A percentile compares a stretch with the other conserved stretches of the same genome.
Evolutionary conservation across 129 eudicot genomes (phyloP).

Genomic region (Scalesia atractyloides): DNA sequence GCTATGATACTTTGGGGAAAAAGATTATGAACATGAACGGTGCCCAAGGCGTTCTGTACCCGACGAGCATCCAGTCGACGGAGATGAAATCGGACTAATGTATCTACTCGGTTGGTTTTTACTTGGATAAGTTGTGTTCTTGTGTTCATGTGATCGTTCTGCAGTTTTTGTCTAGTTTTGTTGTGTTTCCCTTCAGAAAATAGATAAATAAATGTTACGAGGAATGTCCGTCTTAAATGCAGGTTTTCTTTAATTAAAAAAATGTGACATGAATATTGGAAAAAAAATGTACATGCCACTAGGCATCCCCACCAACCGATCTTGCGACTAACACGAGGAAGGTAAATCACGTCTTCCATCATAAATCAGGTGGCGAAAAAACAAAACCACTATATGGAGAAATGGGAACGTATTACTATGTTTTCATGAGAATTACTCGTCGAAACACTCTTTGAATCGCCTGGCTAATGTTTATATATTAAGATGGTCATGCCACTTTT

Average conservation of each 20-base stretch:
- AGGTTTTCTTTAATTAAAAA: neutral
- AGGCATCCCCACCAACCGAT: too few species aligned
- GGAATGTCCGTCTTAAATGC: neutral
- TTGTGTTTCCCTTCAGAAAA: neutral
- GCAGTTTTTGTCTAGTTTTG: neutral
- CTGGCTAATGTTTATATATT: too few species aligned
- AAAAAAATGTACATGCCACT: too few species aligned
- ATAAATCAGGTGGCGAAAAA: too few species aligned
- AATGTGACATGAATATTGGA: neutral
- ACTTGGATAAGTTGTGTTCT: neutral
- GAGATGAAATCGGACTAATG: slow-evolving; percentile 34
- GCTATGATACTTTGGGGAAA: slow-evolving; percentile 34
- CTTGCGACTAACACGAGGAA: too few species aligned
- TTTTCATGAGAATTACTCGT: too few species aligned
- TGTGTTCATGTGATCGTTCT: neutral
- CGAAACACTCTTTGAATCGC: too few species aligned
- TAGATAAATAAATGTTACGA: neutral
- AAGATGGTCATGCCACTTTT: too few species aligned
- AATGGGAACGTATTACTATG: too few species aligned
- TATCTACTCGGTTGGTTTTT: neutral
- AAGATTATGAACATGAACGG: slow-evolving; percentile 35
- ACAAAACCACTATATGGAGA: too few species aligned
- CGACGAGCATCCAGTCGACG: slow-evolving; percentile 25
- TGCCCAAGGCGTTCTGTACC: slow-evolving; percentile 33
- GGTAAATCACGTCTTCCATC: too few species aligned